Conservation (phyloP, 495 filamentous ascomycete genomes). For the Penicillium nucicola region DNA sequence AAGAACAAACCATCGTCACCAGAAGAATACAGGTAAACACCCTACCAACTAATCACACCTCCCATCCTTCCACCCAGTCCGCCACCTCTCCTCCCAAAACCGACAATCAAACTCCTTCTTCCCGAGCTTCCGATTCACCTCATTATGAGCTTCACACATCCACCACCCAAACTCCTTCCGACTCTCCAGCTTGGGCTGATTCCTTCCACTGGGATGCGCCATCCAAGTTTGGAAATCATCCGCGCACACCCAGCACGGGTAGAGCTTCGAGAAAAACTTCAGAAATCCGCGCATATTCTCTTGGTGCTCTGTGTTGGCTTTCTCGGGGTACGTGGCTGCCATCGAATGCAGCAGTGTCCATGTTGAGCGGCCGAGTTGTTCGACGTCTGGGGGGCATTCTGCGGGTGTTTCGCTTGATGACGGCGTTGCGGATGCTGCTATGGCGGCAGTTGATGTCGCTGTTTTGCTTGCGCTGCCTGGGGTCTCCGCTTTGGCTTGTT, state of each 20-base stretch:
- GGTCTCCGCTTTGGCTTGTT: slow-evolving; percentile 39
- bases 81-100: slow-evolving; percentile 92
- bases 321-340: slow-evolving; percentile 76
- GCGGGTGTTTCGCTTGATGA: slow-evolving; percentile 15
- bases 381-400: slow-evolving; percentile 62
- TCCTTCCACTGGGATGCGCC: slow-evolving; percentile 52
- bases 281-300: slow-evolving; percentile 76
- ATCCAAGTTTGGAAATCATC: slow-evolving; percentile 89
- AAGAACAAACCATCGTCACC: background rate
- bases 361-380: slow-evolving; percentile 74
- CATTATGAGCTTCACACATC: slow-evolving; percentile 98
- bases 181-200: slow-evolving; percentile 64
- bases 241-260: slow-evolving; percentile 94
- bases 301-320: slow-evolving; percentile 64
- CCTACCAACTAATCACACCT: slow-evolving; percentile 40
- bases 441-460: slow-evolving; percentile 6
- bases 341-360: slow-evolving; percentile 95
- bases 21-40: background rate
- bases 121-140: slow-evolving; percentile 90
- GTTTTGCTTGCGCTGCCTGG: slow-evolving; percentile 16
- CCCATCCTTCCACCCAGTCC: slow-evolving; percentile 90
- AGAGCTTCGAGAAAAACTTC: slow-evolving; percentile 72
- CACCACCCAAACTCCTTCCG: slow-evolving; percentile 79
- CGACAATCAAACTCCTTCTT: slow-evolving; percentile 89
- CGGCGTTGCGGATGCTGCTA: slow-evolving; percentile 15